Evolutionary conservation across 805 yeast species (phyloP).

Genomic region (Candida sithepensis): DNA sequence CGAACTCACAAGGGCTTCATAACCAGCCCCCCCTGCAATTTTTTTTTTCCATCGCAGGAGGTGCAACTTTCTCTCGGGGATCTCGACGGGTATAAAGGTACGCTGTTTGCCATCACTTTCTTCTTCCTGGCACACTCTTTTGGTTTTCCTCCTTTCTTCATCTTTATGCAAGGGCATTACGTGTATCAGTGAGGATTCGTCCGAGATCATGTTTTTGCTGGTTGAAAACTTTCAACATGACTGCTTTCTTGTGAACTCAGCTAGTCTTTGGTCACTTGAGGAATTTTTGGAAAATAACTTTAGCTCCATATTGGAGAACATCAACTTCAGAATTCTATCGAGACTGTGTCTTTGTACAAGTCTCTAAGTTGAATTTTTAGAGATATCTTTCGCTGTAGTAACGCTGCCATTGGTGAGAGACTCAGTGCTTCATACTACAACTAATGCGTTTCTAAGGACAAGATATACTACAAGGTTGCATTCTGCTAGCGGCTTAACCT

Average conservation of each 20-base stretch:
- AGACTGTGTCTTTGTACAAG: slow-evolving; percentile 5
- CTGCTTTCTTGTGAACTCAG: slow-evolving; percentile 53
- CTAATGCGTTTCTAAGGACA: too few relatives aligned
- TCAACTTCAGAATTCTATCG: background rate
- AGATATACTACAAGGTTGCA: too few relatives aligned
- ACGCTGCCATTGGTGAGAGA: background rate
- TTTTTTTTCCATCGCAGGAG: background rate
- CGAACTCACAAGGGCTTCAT: background rate
- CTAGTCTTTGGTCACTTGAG: slow-evolving; percentile 43
- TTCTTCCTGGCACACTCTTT: background rate
- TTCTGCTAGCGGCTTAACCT: too few relatives aligned
- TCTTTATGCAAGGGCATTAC: slow-evolving; percentile 99
- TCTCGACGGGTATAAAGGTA: background rate
- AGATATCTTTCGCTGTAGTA: background rate
- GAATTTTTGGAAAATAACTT: slow-evolving; percentile 65
- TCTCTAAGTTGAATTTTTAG: background rate
- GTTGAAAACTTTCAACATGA: slow-evolving; percentile 99
- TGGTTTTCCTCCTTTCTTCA: slow-evolving; percentile 13
- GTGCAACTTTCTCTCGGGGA: background rate
- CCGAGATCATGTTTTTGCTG: slow-evolving; percentile 99
- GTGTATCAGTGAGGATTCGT: slow-evolving; percentile 99
- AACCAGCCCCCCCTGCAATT: background rate
- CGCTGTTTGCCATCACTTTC: background rate
- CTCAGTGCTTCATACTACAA: background rate
- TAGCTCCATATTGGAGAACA: background rate